These are phyloP conservation scores for Ogataea chonburiensis DNA, from an alignment of 805 yeast genomes.

Conservation along the genomic window DNA sequence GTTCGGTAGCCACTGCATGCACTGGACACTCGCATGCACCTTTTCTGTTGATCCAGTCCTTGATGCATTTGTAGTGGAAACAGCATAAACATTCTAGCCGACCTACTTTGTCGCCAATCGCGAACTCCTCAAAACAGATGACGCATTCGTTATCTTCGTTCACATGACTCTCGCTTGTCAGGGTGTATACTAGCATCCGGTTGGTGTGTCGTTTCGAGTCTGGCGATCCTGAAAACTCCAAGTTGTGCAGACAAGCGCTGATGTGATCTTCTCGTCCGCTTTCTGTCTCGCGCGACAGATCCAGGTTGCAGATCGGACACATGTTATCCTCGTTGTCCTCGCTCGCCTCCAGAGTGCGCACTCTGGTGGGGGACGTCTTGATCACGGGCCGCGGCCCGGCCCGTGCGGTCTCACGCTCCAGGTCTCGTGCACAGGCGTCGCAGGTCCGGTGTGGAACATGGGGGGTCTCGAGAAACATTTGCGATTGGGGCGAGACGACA, in stretches of 20 bases:
- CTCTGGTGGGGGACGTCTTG: slow-evolving; percentile 18
- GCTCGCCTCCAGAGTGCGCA: slow-evolving; percentile 16
- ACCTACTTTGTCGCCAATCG: slow-evolving; percentile 86
- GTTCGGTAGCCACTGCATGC: slow-evolving; percentile 44
- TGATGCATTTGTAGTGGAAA: slow-evolving; percentile 88
- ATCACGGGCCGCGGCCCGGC: slow-evolving; percentile 10
- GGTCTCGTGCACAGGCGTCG: slow-evolving; percentile 65
- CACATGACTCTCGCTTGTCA: slow-evolving; percentile 39
- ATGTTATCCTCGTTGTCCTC: slow-evolving; percentile 33
- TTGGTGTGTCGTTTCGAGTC: slow-evolving; percentile 58
- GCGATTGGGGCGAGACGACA: slow-evolving; percentile 54
- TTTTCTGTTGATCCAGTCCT: slow-evolving; percentile 85
- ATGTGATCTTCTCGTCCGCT: slow-evolving; percentile 64
- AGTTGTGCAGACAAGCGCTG: slow-evolving; percentile 57
- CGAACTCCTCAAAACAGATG: slow-evolving; percentile 86
- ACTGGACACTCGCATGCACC: slow-evolving; percentile 88
- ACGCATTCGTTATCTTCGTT: slow-evolving; percentile 75
- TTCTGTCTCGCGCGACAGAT: slow-evolving; percentile 23
- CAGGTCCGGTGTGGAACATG: slow-evolving; percentile 71
- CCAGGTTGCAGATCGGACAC: slow-evolving; percentile 45
- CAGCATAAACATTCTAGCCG: slow-evolving; percentile 92
- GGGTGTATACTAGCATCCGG: slow-evolving; percentile 80
- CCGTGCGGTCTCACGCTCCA: slow-evolving; percentile 42
- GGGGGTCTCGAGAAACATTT: slow-evolving; percentile 47
- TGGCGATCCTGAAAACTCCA: slow-evolving; percentile 64